phyloP scores from a whole-genome alignment of 176 grass and related monocot genomes.

The Bonia amplexicaulis region DNA sequence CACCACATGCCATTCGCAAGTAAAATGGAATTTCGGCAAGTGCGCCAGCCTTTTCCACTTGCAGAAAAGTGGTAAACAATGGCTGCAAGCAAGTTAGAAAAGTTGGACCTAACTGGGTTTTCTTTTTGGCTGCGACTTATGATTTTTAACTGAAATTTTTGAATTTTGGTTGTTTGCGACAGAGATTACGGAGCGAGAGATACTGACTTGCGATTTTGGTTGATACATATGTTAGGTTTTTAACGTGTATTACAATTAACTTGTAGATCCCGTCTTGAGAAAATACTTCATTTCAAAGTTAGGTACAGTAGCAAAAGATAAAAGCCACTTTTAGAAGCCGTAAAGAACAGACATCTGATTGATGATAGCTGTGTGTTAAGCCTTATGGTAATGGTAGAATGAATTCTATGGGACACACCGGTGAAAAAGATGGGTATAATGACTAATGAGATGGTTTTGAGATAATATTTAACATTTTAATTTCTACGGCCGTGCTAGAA shows the following conservation, averaged over 20 bases:
- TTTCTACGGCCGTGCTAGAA: conserved; percentile 7
- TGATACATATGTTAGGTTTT: too few species aligned
- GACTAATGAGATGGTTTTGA: neutral
- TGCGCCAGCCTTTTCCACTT: conserved; percentile 31
- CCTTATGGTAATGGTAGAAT: neutral
- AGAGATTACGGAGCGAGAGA: too few species aligned
- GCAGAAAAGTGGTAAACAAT: conserved; percentile 19
- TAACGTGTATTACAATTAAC: too few species aligned
- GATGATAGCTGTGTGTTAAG: conserved; percentile 23
- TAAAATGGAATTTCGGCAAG: conserved; percentile 45
- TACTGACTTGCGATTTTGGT: too few species aligned
- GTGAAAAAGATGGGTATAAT: neutral
- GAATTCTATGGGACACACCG: neutral
- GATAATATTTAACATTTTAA: neutral
- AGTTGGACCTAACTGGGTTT: neutral
- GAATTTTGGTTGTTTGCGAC: too few species aligned
- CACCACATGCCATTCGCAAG: conserved; percentile 34
- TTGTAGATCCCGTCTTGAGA: too few species aligned
- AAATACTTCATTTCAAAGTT: too few species aligned
- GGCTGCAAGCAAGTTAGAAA: conserved; percentile 10
- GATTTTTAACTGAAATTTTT: too few species aligned
- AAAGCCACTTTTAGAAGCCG: too few species aligned
- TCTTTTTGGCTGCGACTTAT: too few species aligned
- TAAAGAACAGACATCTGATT: neutral
- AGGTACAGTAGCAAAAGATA: too few species aligned